phyloP scores from a whole-genome alignment of 345 rosid species.

The Salix purpurea region DNA sequence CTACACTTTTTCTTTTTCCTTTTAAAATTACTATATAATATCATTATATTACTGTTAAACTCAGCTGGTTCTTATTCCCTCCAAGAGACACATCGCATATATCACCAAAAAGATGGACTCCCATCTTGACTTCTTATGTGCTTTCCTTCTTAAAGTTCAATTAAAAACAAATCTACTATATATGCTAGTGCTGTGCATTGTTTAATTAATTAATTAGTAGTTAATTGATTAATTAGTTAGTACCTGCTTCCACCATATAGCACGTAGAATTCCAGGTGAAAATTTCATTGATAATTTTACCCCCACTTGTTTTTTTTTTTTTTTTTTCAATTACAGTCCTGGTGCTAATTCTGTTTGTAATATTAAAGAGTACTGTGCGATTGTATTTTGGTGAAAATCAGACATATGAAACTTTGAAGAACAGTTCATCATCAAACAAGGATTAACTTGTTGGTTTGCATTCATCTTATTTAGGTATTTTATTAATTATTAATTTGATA shows the following conservation, averaged over 20 bases:
- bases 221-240: background rate
- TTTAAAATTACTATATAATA: background rate
- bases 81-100: constrained; percentile 10
- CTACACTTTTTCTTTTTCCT: constrained; percentile 8
- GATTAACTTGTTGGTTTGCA: no score
- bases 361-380: no score
- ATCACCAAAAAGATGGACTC: background rate
- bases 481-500: no score
- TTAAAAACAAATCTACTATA: background rate
- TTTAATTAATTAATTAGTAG: background rate
- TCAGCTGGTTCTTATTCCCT: constrained; percentile 14
- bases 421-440: no score
- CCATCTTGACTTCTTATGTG: background rate
- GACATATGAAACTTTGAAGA: no score
- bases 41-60: background rate
- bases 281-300: no score
- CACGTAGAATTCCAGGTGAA: background rate
- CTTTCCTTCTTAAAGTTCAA: constrained; percentile 4
- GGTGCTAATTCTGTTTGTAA: no score
- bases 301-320: no score
- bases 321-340: no score
- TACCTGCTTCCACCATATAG: background rate
- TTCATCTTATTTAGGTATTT: no score
- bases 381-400: no score
- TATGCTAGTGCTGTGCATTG: background rate